phyloP scores from a whole-genome alignment of 2,329 filamentous ascomycete genomes.

The Fusarium ambrosium region DNA sequence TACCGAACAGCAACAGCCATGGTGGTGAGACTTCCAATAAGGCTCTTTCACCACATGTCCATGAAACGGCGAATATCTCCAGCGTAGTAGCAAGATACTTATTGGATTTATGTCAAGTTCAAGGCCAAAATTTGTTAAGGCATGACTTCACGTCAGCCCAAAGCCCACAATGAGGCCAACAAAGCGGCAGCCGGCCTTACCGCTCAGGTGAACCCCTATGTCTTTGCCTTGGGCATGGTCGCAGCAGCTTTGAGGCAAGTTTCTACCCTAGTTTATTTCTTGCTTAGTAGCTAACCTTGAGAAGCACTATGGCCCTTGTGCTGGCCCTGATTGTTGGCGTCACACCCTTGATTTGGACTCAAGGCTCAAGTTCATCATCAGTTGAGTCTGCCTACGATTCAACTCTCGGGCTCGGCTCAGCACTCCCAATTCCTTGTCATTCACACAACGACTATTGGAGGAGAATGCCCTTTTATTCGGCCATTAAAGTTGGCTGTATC shows the following conservation, averaged over 20 bases:
- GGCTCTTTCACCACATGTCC: not conserved
- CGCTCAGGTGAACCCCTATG: conserved; percentile 21
- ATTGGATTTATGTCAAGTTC: not conserved
- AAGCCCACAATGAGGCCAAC: not conserved
- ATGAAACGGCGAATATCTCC: not conserved
- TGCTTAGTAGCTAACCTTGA: not conserved
- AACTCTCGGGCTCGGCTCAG: not conserved
- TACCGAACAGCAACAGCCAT: not conserved
- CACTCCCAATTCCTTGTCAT: conserved; percentile 69
- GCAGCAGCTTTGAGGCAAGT: conserved; percentile 29
- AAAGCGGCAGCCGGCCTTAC: not conserved
- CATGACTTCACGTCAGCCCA: conserved; percentile 7
- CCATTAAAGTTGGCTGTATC: conserved; percentile 70
- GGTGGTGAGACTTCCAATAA: conserved; percentile 1
- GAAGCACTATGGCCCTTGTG: conserved; percentile 25
- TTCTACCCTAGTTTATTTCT: fast-evolving
- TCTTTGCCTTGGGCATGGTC: conserved; percentile 29
- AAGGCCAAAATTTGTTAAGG: not conserved
- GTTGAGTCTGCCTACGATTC: not conserved
- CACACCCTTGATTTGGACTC: conserved; percentile 26
- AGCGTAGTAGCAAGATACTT: not conserved
- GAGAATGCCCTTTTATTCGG: conserved; percentile 72
- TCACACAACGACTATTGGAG: conserved; percentile 82
- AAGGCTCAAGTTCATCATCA: not conserved
- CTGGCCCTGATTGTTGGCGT: conserved; percentile 23